phyloP scores from a whole-genome alignment of 202 grass and related monocot genomes.

The Zoysia matrella region DNA sequence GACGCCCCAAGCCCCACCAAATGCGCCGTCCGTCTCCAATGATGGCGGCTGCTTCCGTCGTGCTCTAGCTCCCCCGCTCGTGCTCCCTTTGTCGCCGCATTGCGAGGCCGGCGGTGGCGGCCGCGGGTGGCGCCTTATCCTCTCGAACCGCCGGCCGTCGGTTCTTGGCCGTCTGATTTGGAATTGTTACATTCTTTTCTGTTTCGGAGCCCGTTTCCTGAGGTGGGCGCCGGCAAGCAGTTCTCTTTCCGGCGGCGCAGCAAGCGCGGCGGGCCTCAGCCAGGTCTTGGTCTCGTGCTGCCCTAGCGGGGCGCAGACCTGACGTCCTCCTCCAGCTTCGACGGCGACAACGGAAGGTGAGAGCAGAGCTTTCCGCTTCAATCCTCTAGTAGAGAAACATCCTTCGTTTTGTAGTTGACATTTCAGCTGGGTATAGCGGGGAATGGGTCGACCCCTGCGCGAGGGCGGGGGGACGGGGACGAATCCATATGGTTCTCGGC shows the following conservation, averaged over 20 bases:
- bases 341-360: not conserved
- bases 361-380: not conserved
- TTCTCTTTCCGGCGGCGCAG: not conserved
- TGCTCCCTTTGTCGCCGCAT: conserved; percentile 40
- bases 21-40: conserved; percentile 32
- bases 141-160: not conserved
- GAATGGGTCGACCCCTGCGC: not conserved
- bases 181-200: not conserved
- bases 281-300: not conserved
- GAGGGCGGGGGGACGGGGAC: not conserved
- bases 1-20: conserved; percentile 40
- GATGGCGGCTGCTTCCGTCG: conserved; percentile 11
- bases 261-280: not conserved
- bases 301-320: not conserved
- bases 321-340: not conserved
- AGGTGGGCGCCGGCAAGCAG: not conserved
- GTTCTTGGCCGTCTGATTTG: conserved; percentile 19
- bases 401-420: not conserved
- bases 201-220: not conserved
- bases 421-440: not conserved
- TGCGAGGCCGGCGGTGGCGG: conserved; percentile 32
- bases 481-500: not conserved
- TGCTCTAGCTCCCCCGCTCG: conserved; percentile 15
- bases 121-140: conserved; percentile 28
- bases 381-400: not conserved